phyloP scores from a whole-genome alignment of 2,329 filamentous ascomycete genomes.

The Sporothrix phasma region DNA sequence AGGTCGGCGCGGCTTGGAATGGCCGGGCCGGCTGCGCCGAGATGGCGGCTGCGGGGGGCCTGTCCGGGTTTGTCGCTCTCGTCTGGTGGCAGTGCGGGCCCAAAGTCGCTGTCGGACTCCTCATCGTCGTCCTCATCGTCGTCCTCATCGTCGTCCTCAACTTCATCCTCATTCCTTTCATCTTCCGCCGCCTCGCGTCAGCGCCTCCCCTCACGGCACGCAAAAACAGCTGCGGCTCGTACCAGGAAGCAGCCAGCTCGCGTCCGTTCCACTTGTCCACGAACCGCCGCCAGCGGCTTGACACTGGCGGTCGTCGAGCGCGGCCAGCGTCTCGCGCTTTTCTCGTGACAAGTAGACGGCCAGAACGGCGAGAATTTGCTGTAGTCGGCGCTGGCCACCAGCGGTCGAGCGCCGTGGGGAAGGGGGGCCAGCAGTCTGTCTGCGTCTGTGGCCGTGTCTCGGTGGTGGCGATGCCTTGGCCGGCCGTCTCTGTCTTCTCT shows the following conservation, averaged over 20 bases:
- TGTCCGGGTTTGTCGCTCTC: slow-evolving; percentile 20
- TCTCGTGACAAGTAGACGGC: background rate
- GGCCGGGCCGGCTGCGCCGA: slow-evolving; percentile 37
- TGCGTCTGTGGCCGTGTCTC: background rate
- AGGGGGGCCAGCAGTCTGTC: background rate
- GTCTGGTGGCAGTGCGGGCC: slow-evolving; percentile 2
- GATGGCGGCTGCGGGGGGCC: slow-evolving; percentile 18
- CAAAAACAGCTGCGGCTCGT: slow-evolving; percentile 63
- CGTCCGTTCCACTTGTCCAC: slow-evolving; percentile 82
- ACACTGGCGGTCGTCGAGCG: slow-evolving; percentile 51
- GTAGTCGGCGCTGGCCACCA: background rate
- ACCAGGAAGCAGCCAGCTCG: slow-evolving; percentile 85
- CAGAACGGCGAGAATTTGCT: background rate
- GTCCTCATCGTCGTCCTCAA: background rate
- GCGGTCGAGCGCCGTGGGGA: background rate
- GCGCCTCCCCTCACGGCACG: slow-evolving; percentile 24
- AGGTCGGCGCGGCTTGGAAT: slow-evolving; percentile 70
- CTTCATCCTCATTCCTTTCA: background rate
- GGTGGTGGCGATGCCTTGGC: background rate
- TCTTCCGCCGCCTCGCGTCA: background rate
- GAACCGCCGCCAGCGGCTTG: slow-evolving; percentile 93
- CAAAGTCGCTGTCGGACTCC: slow-evolving; percentile 4
- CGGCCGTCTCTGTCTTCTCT: background rate
- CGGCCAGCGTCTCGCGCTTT: background rate
- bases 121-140: background rate